phyloP scores from a whole-genome alignment of 345 rosid genomes.

The Sapria himalayana region DNA sequence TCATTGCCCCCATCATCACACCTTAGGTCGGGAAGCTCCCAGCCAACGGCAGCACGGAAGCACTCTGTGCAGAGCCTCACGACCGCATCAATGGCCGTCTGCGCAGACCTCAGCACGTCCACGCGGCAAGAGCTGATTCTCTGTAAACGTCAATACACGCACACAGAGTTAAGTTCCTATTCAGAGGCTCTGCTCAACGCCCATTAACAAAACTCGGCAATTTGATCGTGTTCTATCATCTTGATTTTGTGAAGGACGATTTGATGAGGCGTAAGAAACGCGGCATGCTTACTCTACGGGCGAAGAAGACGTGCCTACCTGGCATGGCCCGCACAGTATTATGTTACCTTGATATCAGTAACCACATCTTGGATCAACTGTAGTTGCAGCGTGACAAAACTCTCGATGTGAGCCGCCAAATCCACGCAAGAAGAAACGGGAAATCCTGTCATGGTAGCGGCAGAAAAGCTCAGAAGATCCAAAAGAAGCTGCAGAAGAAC shows the following conservation, averaged over 20 bases:
- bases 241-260: too few relatives aligned
- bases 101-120: slow-evolving; percentile 43
- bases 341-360: slow-evolving; percentile 40
- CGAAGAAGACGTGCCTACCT: too few relatives aligned
- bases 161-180: too few relatives aligned
- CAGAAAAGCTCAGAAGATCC: slow-evolving; percentile 37
- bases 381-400: slow-evolving; percentile 37
- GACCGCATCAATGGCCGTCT: slow-evolving; percentile 30
- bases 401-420: slow-evolving; percentile 23
- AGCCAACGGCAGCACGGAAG: slow-evolving; percentile 17
- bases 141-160: too few relatives aligned
- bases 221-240: too few relatives aligned
- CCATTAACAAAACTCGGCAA: too few relatives aligned
- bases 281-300: too few relatives aligned
- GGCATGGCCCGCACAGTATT: too few relatives aligned
- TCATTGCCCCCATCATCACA: slow-evolving; percentile 15
- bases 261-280: too few relatives aligned
- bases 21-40: slow-evolving; percentile 16
- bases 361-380: slow-evolving; percentile 32
- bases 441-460: slow-evolving; percentile 29
- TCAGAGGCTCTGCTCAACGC: too few relatives aligned
- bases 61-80: slow-evolving; percentile 45
- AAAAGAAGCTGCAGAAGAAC: slow-evolving; percentile 51
- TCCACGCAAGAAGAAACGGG: slow-evolving; percentile 14
- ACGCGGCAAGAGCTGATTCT: slow-evolving; percentile 29